phyloP scores from a whole-genome alignment of 768 basidiomycete genomes.

The Lactifluus piperatus region DNA sequence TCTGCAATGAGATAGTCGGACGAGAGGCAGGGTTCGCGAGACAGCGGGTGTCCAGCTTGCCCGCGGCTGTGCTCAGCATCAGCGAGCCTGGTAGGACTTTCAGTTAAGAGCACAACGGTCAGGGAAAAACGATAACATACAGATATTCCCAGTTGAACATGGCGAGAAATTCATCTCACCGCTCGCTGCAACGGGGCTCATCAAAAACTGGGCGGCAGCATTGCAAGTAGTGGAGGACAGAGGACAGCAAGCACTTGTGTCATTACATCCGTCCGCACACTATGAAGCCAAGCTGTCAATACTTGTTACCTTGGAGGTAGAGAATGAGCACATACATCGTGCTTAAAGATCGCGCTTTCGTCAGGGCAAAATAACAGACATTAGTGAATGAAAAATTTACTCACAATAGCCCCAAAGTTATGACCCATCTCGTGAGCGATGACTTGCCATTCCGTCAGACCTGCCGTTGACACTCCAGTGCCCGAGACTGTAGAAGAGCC shows the following conservation, averaged over 20 bases:
- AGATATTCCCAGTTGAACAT: conserved; percentile 80
- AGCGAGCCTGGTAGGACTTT: conserved; percentile 42
- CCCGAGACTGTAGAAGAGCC: conserved; percentile 56
- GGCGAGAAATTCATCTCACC: conserved; percentile 65
- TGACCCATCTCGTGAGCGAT: conserved; percentile 78
- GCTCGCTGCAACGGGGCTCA: conserved; percentile 67
- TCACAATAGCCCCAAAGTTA: conserved; percentile 83
- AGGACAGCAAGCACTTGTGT: conserved; percentile 53
- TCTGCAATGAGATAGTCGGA: conserved; percentile 49
- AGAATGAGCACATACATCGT: conserved; percentile 39
- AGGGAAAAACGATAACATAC: conserved; percentile 34
- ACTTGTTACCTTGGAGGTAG: background rate
- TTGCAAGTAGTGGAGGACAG: conserved; percentile 48
- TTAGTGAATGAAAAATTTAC: conserved; percentile 24
- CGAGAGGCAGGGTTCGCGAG: conserved; percentile 43
- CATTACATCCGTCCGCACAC: conserved; percentile 59
- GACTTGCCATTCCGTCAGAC: conserved; percentile 75
- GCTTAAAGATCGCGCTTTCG: conserved; percentile 30
- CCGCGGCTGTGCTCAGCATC: conserved; percentile 40
- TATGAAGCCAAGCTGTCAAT: conserved; percentile 24
- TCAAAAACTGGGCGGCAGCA: conserved; percentile 63
- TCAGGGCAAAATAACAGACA: conserved; percentile 7
- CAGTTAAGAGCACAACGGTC: background rate
- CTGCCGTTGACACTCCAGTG: conserved; percentile 72
- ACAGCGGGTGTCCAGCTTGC: conserved; percentile 53